Percentiles rank a stretch among this genome's conserved stretches.
phyloP scores from a whole-genome alignment of 2,329 filamentous ascomycete genomes.

The Nemania serpens region DNA sequence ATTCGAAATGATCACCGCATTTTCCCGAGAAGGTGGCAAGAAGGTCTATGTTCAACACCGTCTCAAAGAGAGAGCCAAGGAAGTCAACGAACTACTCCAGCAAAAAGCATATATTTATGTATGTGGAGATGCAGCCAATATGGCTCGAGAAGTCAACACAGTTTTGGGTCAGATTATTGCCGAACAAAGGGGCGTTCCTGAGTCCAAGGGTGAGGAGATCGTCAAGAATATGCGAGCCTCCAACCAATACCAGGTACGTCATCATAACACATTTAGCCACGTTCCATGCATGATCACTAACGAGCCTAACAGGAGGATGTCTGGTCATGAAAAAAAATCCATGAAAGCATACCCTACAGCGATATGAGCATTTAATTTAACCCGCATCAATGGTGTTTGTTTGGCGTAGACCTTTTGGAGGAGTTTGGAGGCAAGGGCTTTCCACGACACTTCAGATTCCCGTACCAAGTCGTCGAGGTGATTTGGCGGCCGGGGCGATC shows the following conservation, averaged over 20 bases:
- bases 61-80: slow-evolving; percentile 78
- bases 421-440: slow-evolving; percentile 31
- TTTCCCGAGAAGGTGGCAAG: slow-evolving; percentile 83
- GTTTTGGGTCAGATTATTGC: slow-evolving; percentile 87
- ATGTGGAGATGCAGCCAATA: slow-evolving; percentile 95
- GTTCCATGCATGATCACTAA: slow-evolving; percentile 39
- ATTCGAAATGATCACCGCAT: slow-evolving; percentile 89
- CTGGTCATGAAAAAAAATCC: slow-evolving; percentile 59
- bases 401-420: slow-evolving; percentile 28
- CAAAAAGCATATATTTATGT: slow-evolving; percentile 96
- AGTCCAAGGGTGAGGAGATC: slow-evolving; percentile 90
- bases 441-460: slow-evolving; percentile 13
- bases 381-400: slow-evolving; percentile 35
- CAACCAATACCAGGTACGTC: slow-evolving; percentile 89
- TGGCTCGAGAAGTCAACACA: slow-evolving; percentile 91
- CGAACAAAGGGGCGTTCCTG: slow-evolving; percentile 78
- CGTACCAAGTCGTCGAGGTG: slow-evolving; percentile 24
- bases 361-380: slow-evolving; percentile 33
- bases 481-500: slow-evolving; percentile 28
- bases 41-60: slow-evolving; percentile 98
- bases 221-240: slow-evolving; percentile 95
- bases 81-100: slow-evolving; percentile 85
- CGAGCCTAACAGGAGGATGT: slow-evolving; percentile 64
- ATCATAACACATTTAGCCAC: background rate
- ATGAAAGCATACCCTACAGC: slow-evolving; percentile 31